These are phyloP conservation scores for Insectozyma bohioensis DNA, from an alignment of 1,139 yeast genomes.

Conservation along the genomic window DNA sequence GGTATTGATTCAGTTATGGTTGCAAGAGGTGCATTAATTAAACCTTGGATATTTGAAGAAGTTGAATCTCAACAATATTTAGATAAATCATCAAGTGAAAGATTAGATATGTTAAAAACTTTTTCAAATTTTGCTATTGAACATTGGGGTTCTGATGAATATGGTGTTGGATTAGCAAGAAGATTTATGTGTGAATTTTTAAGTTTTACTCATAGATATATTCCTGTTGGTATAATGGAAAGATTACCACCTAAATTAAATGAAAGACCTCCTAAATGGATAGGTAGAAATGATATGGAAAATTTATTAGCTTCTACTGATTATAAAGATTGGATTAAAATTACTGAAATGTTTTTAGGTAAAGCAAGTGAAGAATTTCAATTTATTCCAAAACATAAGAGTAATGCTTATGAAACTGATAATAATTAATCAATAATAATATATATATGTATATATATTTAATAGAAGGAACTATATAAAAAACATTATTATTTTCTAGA, in stretches of 20 bases:
- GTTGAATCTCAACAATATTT: slow-evolving; percentile 83
- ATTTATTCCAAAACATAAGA: slow-evolving; percentile 91
- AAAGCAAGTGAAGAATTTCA: slow-evolving; percentile 73
- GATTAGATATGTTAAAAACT: slow-evolving; percentile 69
- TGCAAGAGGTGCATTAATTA: slow-evolving; percentile 95
- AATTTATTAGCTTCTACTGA: slow-evolving; percentile 83
- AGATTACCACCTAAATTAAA: slow-evolving; percentile 84
- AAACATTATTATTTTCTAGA: slow-evolving; percentile 3
- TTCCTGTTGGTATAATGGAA: slow-evolving; percentile 92
- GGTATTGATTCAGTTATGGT: slow-evolving; percentile 95
- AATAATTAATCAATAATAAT: slow-evolving; percentile 4
- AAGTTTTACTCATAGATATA: slow-evolving; percentile 90
- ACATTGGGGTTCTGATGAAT: slow-evolving; percentile 98
- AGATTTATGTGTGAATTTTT: slow-evolving; percentile 92
- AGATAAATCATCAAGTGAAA: slow-evolving; percentile 87
- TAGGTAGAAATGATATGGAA: slow-evolving; percentile 91
- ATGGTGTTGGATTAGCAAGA: slow-evolving; percentile 85
- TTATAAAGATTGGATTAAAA: slow-evolving; percentile 92
- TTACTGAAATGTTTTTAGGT: slow-evolving; percentile 95
- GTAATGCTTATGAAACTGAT: slow-evolving; percentile 62
- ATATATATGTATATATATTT: too few species aligned
- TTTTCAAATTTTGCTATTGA: slow-evolving; percentile 82
- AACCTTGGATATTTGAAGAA: slow-evolving; percentile 99
- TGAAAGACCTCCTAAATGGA: slow-evolving; percentile 93
- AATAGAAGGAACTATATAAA: too few species aligned